Evolutionary conservation across 1,284 basidiomycete genomes (phyloP), one percentile per base, ranked within the genome.

Genomic region (Thecaphora frezii): DNA sequence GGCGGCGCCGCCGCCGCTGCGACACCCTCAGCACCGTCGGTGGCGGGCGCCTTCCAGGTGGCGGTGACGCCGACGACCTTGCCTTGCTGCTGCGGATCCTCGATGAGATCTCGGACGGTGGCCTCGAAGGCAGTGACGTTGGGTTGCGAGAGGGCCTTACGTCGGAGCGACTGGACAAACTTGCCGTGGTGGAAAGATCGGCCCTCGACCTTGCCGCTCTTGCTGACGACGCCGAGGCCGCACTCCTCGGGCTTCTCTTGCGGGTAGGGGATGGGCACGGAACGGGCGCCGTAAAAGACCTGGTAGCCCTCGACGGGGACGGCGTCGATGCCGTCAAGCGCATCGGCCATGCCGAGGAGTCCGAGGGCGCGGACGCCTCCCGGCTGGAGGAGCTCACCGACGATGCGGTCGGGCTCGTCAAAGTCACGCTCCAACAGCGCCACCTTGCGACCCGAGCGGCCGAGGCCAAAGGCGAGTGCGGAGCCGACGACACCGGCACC

Each of bases 371-470:
- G 83, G 21, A 93, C 87, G 5, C 96, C 96, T 1, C 90, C 93
- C 0, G 96, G 96, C 76, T 98, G 94, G 21, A 99, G 83, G 1
- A 98, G 86, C 81, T 99, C 96, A 36, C 96, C 94, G 37, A 98
- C 94, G 70, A 99, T 97, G 23, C 94, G 86, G 83, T 97, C 92
- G 0, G 96, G 94, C 79, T 93, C 89, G 0, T 87, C 83, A 13
- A 97, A 84, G 38, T 94, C 94, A 45, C 44, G 93, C 58, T 79
- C 78, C 33, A 79, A 49, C 2, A 79, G 54, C 10, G 72, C 69
- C 8, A 79, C 73, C 86, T 81, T 96, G 33, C 76, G 73, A 12
- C 76, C 76, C 0, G 75, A 68, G 43, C 70, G 69, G 26, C 51
- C 76, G n/a, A 78, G 74, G 0, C 70, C 59, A 39, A 64, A 71